Evolutionary conservation across 1,139 yeast genomes (phyloP), one percentile per base, ranked within the genome.

Genomic region (Debaryomycetaceae sp.): DNA sequence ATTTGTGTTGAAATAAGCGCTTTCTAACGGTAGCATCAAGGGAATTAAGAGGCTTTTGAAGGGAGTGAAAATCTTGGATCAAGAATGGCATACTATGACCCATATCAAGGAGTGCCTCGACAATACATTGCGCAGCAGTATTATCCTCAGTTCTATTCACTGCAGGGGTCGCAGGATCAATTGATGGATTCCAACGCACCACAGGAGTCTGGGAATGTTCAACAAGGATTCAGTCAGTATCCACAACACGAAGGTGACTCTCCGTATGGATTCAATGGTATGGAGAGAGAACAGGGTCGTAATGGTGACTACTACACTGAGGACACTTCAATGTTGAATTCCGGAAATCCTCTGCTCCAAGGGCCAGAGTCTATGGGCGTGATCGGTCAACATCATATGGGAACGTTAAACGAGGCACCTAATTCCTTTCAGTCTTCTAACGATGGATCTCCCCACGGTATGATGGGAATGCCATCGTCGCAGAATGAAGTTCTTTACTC

Each of bases 71-170:
- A n/a, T n/a, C n/a, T n/a, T n/a, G n/a, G n/a, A 11, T 22, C 11
- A 11, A 22, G 26, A 22, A 72, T 72, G 78, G 61, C 75, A 36
- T 71, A 68, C 56, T 70, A 67, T 55, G 73, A 70, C 42, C 73
- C 73, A 19, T 71, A 65, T 51, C 75, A 67, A 51, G 67, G 68
- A 29, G 56, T 61, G 26, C 65, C 73, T 34, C 75, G 65, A 46
- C 75, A 64, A 44, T 68, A 63, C 44, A 50, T 65, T 47, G 51
- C 61, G 16, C 72, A 65, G 45, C 64, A 63, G 9, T 63, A 59
- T 42, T 64, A 61, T 40, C 60, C 61, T n/a, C 71, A 63, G 42
- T 64, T 58, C 41, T 66, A 63, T 42, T 56, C 52, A 30, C 58
- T 56, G 37, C 57, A 50, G 35, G 43, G 39, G 18, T 42, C 48